Evolutionary conservation across 2,329 filamentous ascomycete species (phyloP), one percentile per base, ranked within the genome.

Genomic region (Myriangium duriaei): DNA sequence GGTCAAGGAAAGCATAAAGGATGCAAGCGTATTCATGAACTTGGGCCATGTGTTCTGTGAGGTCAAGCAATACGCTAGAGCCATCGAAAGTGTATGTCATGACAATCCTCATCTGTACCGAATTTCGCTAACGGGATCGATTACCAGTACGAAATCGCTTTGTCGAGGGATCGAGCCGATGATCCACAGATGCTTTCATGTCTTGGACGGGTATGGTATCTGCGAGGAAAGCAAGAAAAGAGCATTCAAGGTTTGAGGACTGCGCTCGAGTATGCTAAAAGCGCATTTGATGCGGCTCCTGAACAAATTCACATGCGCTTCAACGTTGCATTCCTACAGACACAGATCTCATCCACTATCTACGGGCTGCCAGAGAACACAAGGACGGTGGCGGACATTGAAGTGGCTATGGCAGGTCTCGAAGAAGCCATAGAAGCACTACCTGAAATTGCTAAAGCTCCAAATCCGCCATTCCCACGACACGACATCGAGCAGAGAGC

Each of bases 301-400:
- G 81, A 91, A 4, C 84, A 93, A 51, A 71, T 87, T 18, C 85
- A 94, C 59, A 84, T 91, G 59, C 85, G 91, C 57, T 98, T 98
- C 71, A 98, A 98, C 53, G 83, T 98, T 17, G 91, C 91, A 1
- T 98, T 95, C 54, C 84, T 96, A 17, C 91, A 96, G 55, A 92
- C 94, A 45, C 87, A 95, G 57, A 77, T 96, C 39, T 88, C 88
- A 13, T 80, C 81, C 32, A 74, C 81, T 18, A 76, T 95, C 39
- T 79, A 85, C 58, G 69, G 66, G 24, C 67, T 94, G 38, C 68
- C 74, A 4, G 84, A 95, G 55, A 73, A 74, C 4, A 77, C 87
- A 53, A 78, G 86, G 35, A 82, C 81, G 0, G 68, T 88, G 3
- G 71, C 73, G 43, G 86, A 96, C 51, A 76, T 98, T 5, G 72